These are phyloP conservation scores for Apiotrichum mycotoxinovorans DNA, from an alignment of 1,284 basidiomycete genomes.

Conservation along the genomic window DNA sequence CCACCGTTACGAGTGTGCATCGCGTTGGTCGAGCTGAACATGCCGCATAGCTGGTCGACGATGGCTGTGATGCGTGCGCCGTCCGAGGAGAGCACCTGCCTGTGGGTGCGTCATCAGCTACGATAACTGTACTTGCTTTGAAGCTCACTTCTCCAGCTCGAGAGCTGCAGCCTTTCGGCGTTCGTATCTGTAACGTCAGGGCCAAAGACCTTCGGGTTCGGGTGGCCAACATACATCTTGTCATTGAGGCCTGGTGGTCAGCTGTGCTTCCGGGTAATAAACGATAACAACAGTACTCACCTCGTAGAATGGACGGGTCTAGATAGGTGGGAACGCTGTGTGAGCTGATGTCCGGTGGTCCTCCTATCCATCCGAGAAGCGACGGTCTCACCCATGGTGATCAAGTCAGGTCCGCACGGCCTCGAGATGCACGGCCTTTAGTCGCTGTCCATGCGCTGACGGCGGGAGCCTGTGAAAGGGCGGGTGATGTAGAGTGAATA, in stretches of 20 bases:
- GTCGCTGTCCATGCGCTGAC: slow-evolving; percentile 1
- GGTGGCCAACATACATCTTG: slow-evolving; percentile 39
- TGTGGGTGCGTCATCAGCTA: slow-evolving; percentile 31
- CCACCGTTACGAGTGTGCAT: slow-evolving; percentile 91
- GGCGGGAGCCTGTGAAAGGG: background rate
- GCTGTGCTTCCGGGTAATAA: background rate
- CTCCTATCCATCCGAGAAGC: too few species aligned
- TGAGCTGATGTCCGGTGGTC: background rate
- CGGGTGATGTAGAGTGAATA: too few species aligned
- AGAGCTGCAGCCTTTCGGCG: slow-evolving; percentile 92
- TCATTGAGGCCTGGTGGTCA: slow-evolving; percentile 46
- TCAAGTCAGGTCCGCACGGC: background rate
- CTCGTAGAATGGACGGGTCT: slow-evolving; percentile 42
- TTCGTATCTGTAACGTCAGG: slow-evolving; percentile 61
- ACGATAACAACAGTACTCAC: slow-evolving; percentile 20
- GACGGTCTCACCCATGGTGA: slow-evolving; percentile 13
- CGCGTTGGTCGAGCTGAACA: slow-evolving; percentile 80
- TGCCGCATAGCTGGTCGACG: slow-evolving; percentile 89
- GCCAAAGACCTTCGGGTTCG: background rate
- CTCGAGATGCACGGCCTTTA: background rate
- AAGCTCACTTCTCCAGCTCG: slow-evolving; percentile 81
- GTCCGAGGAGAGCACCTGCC: slow-evolving; percentile 80
- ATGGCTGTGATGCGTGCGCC: slow-evolving; percentile 76
- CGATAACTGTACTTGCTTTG: background rate
- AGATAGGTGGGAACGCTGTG: background rate